These are phyloP conservation scores for Psilocybe cyanescens DNA, from an alignment of 768 basidiomycete genomes.

Conservation along the genomic window DNA sequence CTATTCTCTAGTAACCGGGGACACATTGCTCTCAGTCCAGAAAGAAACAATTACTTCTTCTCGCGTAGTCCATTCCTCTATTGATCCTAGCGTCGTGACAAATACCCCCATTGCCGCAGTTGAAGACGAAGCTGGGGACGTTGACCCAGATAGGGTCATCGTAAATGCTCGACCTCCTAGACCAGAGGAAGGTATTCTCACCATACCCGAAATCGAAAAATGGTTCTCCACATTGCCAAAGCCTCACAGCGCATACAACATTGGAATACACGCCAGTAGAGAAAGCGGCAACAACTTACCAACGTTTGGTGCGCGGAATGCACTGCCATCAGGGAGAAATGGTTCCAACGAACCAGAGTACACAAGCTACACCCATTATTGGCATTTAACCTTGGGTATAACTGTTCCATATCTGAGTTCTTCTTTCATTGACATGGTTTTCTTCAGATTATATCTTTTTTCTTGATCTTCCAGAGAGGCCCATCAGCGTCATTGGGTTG, in stretches of 20 bases:
- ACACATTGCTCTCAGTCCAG: conserved; percentile 59
- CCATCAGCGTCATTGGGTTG: conserved; percentile 50
- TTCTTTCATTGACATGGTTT: background rate
- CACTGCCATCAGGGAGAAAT: conserved; percentile 38
- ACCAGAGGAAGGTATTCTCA: conserved; percentile 71
- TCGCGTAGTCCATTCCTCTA: conserved; percentile 70
- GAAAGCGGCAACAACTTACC: conserved; percentile 20
- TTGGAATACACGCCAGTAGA: conserved; percentile 40
- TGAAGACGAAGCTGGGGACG: conserved; percentile 52
- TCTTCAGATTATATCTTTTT: conserved; percentile 88
- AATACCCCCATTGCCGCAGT: conserved; percentile 30
- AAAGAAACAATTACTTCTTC: conserved; percentile 57
- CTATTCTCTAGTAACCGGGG: conserved; percentile 77
- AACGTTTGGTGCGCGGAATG: conserved; percentile 58
- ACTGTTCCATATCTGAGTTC: conserved; percentile 1
- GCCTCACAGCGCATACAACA: conserved; percentile 74
- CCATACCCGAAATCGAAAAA: conserved; percentile 53
- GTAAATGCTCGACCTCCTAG: conserved; percentile 69
- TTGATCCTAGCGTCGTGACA: conserved; percentile 60
- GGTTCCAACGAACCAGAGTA: conserved; percentile 81
- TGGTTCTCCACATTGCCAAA: conserved; percentile 43
- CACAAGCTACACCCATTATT: conserved; percentile 89
- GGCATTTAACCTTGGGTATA: conserved; percentile 79
- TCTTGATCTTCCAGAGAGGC: conserved; percentile 44
- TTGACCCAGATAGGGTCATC: conserved; percentile 73